phyloP scores from a whole-genome alignment of 2,329 filamentous ascomycete species.

The Didymella exigua region DNA sequence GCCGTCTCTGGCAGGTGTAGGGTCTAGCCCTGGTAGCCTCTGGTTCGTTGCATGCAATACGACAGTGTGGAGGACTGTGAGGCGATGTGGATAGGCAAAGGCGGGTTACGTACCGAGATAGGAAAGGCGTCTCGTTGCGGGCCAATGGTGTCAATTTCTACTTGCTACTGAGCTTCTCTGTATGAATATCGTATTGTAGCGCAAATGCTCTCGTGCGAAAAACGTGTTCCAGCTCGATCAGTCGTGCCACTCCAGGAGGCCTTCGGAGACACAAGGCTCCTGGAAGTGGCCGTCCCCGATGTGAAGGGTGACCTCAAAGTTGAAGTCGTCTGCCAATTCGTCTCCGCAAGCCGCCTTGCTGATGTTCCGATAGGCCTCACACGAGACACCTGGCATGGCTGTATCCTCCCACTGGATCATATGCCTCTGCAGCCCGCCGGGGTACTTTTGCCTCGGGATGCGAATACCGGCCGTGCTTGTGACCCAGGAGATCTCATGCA shows the following conservation, averaged over 20 bases:
- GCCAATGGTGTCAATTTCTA: neutral
- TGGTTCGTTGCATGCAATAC: neutral
- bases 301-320: neutral
- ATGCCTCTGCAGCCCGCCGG: neutral
- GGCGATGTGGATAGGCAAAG: neutral
- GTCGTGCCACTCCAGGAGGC: neutral
- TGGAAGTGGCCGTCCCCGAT: neutral
- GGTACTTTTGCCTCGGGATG: neutral
- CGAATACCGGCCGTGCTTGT: neutral
- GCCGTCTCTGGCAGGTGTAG: neutral
- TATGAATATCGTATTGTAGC: neutral
- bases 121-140: neutral
- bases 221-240: neutral
- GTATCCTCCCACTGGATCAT: neutral
- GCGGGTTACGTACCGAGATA: neutral
- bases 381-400: neutral
- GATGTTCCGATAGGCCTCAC: neutral
- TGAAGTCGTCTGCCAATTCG: neutral
- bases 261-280: neutral
- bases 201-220: neutral
- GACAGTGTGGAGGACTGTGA: neutral
- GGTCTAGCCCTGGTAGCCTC: neutral
- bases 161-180: neutral
- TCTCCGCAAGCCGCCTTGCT: neutral
- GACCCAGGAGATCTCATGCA: neutral